Conservation (phyloP, 441 rosid genomes). For the Pelargonium cotyledonis region DNA sequence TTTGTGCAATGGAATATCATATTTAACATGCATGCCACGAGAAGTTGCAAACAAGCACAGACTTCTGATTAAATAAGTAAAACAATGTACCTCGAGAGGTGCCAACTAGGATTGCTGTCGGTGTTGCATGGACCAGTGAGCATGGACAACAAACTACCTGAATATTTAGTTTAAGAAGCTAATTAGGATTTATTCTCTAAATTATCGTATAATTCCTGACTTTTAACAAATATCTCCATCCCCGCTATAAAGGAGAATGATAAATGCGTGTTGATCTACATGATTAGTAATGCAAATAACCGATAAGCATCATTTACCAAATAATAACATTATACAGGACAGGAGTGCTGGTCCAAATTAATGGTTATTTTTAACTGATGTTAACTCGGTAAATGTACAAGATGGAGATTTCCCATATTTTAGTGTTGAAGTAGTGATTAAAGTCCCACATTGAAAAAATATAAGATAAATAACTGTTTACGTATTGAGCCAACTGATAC, state of each 20-base stretch:
- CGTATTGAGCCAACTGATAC: no score
- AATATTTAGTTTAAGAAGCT: conserved; percentile 12
- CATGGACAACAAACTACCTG: conserved; percentile 98
- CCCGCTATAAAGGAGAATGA: background rate
- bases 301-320: background rate
- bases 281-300: background rate
- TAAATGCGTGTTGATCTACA: background rate
- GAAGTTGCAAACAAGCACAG: background rate
- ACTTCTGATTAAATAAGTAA: conserved; percentile 16
- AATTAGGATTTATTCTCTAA: conserved; percentile 1
- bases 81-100: conserved; percentile 72
- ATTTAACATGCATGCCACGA: background rate
- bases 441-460: no score
- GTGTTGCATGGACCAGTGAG: conserved; percentile 94
- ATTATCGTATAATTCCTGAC: background rate
- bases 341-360: background rate
- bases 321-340: background rate
- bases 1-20: background rate
- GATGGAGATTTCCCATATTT: conserved; percentile 1
- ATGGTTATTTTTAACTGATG: background rate
- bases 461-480: no score
- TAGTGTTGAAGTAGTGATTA: background rate
- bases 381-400: background rate
- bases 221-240: background rate
- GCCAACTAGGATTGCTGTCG: conserved; percentile 95